Evolutionary conservation across 2,329 filamentous ascomycete species (phyloP), one percentile per base, ranked within the genome.

Genomic region (Pseudohalonectria lignicola): DNA sequence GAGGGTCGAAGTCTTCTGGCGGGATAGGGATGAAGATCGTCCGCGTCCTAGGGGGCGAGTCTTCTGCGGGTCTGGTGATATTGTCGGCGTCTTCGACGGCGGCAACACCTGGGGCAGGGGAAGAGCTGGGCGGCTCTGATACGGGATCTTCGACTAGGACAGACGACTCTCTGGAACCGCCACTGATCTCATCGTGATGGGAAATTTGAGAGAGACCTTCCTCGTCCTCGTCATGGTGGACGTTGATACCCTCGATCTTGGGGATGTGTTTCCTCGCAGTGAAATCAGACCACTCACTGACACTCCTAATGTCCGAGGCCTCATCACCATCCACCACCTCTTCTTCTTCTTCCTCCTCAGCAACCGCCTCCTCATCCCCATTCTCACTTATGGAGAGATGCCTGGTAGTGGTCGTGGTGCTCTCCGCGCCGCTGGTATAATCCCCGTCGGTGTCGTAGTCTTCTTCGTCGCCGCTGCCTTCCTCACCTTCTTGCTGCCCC

Each of bases 201-300:
- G 30, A 31, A 9, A 31, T 9, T 4, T 18, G 30, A 12, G 30
- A 17, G 5, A 31, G 11, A 11, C 53, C 52, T 12, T 61, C 55
- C 3, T 49, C 53, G n/a, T 43, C 20, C 39, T 60, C 50, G 30
- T 45, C 43, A 7, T 62, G 56, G 25, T 49, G 38, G 23, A 57
- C 53, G 34, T 56, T 52, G 11, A 56, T 52, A 29, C 65, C 62
- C 9, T 52, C 50, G 17, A 58, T 45, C 23, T 66, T 60, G 1
- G 81, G 78, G 19, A 85, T 66, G 53, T 88, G 78, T 50, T 80
- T 85, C 49, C 70, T 78, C 17, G 78, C 73, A 2, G 82, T 83
- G 53, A 92, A 94, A 32, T 93, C 86, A 1, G 87, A 93, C 87
- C 87, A 95, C 53, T 84, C 86, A 52, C 82, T 86, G 37, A 79